Base-by-base conservation (phyloP, 345 rosid species). In the Carallia brachiata region DNA sequence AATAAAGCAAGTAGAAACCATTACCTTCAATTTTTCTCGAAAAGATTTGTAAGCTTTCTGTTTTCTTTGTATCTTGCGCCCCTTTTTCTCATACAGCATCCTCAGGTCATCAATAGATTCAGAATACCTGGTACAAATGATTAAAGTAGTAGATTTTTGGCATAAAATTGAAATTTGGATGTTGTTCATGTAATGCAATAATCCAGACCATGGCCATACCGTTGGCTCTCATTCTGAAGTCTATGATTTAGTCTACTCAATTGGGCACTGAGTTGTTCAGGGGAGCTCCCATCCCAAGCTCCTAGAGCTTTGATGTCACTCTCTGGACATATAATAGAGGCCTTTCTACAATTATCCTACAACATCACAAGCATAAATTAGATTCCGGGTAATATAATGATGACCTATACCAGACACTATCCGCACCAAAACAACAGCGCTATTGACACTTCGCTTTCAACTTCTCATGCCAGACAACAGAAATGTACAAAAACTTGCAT, bases 321-420 rank as follows among this genome's bases (percentile, higher is more conserved):
- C 85, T 87, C 99, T 34, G 88, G 90, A 81, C 96, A 92, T 73
- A 95, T 92, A 74, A 90, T 86, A 70, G 99, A 95, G 76, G 99
- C 99, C 87, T 91, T 95, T 78, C 75, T 76, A 67, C 75, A 81
- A 72, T 78, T 86, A 72, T 92, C 97, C 99, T 95, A 83, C 72
- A 81, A 60, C 67, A 72, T 36, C 63, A 65, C 61, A 77, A 69
- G 40, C 8, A 64, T 28, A 63, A 13, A 66, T 58, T 16, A 40
- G 48, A 36, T 57, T 59, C 52, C 28, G 31, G 30, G 57, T 62
- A 34, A 59, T 37, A 40, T 16, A 47, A 60, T 5, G 56, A 52
- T 58, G 36, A 30, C 73, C 52, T 59, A 48, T 28, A 31, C 23
- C 23, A 23, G 23, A 36, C 59, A 61, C 32, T 50, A 34, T 47